Evolutionary conservation across 495 filamentous ascomycete genomes (phyloP).

Genomic region (Halenospora varia): DNA sequence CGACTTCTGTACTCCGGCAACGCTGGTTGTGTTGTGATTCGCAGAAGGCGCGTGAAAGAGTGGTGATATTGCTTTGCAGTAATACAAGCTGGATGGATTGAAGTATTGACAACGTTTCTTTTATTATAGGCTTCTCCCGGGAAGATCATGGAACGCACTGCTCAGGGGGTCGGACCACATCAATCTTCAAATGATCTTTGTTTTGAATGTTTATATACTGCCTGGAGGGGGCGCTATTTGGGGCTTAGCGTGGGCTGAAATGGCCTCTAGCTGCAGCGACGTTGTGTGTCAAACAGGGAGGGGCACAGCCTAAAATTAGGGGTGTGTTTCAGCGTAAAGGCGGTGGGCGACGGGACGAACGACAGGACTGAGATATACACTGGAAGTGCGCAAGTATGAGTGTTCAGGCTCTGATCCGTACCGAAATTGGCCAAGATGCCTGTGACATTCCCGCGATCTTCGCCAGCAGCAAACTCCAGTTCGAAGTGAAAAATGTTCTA

Average conservation of each 20-base stretch:
- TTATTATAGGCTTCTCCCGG: background rate
- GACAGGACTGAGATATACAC: background rate
- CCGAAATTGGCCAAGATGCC: background rate
- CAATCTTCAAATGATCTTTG: too few species aligned
- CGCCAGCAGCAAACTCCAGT: background rate
- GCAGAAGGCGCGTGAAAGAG: background rate
- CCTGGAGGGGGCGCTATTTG: background rate
- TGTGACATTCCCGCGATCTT: background rate
- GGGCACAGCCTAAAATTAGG: background rate
- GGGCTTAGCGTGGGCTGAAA: background rate
- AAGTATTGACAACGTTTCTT: background rate
- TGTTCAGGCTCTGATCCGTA: background rate
- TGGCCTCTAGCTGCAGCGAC: background rate
- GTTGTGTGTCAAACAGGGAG: background rate
- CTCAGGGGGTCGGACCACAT: too few species aligned
- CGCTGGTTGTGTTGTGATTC: background rate
- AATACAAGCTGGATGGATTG: too few species aligned
- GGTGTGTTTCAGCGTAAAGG: background rate
- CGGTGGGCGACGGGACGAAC: background rate
- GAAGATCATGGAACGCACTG: too few species aligned
- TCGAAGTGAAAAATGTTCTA: background rate
- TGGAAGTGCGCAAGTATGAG: background rate
- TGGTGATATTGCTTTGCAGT: background rate
- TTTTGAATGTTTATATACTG: background rate
- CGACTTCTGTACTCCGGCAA: background rate